Percentiles rank a stretch among this genome's conserved stretches.
Evolutionary conservation across 192 early-diverging fungal genomes (phyloP).

Genomic region (Coemansia sp.): DNA sequence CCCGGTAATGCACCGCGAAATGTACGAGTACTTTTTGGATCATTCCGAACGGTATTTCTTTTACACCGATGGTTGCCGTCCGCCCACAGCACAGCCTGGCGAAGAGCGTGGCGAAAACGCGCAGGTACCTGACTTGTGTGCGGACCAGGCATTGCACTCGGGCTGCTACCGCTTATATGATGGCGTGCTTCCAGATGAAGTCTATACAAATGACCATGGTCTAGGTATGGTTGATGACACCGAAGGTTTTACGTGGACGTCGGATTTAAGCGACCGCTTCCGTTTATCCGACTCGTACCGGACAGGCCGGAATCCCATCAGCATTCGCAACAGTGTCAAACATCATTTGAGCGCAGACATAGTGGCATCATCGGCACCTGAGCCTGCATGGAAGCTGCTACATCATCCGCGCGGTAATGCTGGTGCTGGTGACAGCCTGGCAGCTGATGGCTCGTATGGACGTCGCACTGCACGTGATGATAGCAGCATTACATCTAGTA

Average conservation of each 20-base stretch:
- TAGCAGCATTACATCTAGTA: too few species aligned
- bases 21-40: constrained; percentile 49
- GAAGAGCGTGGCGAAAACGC: constrained; percentile 2
- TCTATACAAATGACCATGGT: constrained; percentile 4
- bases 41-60: constrained; percentile 48
- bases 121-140: constrained; percentile 16
- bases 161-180: constrained; percentile 54
- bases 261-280: constrained; percentile 4
- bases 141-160: constrained; percentile 30
- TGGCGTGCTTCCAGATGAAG: constrained; percentile 18
- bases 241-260: constrained; percentile 26
- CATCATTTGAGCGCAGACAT: constrained; percentile 4
- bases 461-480: not conserved
- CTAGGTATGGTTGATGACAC: constrained; percentile 19
- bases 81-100: constrained; percentile 6
- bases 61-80: constrained; percentile 35
- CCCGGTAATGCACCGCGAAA: constrained; percentile 38
- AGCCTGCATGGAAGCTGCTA: constrained; percentile 24
- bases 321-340: constrained; percentile 1
- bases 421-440: not conserved
- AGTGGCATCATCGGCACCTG: constrained; percentile 42
- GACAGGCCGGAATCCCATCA: constrained; percentile 14
- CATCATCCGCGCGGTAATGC: not conserved
- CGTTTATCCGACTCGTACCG: constrained; percentile 7
- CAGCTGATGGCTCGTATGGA: constrained; percentile 3